Evolutionary conservation across 495 filamentous ascomycete species (phyloP).

Genomic region (Penicillium waksmanii): DNA sequence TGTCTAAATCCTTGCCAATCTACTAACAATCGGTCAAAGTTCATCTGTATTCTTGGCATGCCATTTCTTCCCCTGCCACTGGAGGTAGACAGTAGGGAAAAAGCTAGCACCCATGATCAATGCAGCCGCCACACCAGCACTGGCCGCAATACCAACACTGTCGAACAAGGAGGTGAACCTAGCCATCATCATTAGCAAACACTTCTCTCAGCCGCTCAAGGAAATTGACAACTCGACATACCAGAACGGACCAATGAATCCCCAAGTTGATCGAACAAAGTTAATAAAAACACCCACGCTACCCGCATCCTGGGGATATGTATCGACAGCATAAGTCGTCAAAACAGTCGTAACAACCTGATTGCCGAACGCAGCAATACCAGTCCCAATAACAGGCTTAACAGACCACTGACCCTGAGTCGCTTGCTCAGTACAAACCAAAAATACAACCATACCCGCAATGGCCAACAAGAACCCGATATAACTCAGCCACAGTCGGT

Average conservation of each 20-base stretch:
- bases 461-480: slow-evolving; percentile 52
- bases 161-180: slow-evolving; percentile 57
- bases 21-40: neutral
- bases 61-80: slow-evolving; percentile 36
- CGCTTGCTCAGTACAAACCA: slow-evolving; percentile 51
- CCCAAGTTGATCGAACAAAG: slow-evolving; percentile 59
- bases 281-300: slow-evolving; percentile 61
- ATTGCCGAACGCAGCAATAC: slow-evolving; percentile 56
- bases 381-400: slow-evolving; percentile 53
- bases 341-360: slow-evolving; percentile 61
- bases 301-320: slow-evolving; percentile 51
- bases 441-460: slow-evolving; percentile 53
- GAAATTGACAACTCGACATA: slow-evolving; percentile 24
- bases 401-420: slow-evolving; percentile 47
- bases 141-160: slow-evolving; percentile 47
- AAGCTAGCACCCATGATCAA: slow-evolving; percentile 50
- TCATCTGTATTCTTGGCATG: slow-evolving; percentile 8
- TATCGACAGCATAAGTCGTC: slow-evolving; percentile 62
- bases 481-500: slow-evolving; percentile 58
- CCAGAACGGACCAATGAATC: slow-evolving; percentile 64
- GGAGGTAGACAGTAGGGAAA: slow-evolving; percentile 44
- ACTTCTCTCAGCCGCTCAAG: neutral
- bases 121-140: slow-evolving; percentile 45
- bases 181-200: slow-evolving; percentile 1
- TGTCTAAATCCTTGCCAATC: no score